These are phyloP conservation scores for Penicillium sp. DNA, from an alignment of 2,329 filamentous ascomycete genomes.

Conservation along the genomic window DNA sequence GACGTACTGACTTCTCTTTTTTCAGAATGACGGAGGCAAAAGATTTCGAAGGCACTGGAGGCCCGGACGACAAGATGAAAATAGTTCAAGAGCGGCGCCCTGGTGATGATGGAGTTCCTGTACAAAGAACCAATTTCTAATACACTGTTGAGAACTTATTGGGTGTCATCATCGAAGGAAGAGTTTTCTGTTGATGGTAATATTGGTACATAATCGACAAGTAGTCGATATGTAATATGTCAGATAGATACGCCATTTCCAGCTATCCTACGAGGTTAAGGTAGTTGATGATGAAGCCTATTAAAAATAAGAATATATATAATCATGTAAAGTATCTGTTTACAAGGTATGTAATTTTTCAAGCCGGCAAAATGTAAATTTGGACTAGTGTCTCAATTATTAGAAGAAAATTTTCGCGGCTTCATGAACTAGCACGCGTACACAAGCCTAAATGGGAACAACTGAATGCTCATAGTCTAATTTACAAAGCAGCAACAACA, in stretches of 20 bases:
- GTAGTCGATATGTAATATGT: background rate
- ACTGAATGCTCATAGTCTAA: background rate
- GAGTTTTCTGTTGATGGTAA: background rate
- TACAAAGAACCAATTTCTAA: slow-evolving; percentile 11
- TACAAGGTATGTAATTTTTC: background rate
- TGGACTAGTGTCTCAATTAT: background rate
- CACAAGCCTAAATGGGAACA: background rate
- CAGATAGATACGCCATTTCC: background rate
- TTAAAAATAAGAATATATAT: too few relatives aligned
- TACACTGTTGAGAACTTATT: too few relatives aligned
- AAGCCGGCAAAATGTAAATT: background rate
- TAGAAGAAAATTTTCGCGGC: background rate
- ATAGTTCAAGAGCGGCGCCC: slow-evolving; percentile 19
- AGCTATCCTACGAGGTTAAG: background rate
- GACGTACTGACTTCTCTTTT: background rate
- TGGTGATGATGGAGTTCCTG: slow-evolving; percentile 14
- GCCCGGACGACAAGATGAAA: slow-evolving; percentile 33
- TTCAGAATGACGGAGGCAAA: slow-evolving; percentile 31
- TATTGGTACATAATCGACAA: background rate
- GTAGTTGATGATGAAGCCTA: too few relatives aligned
- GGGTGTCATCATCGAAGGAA: background rate
- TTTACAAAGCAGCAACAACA: slow-evolving; percentile 5
- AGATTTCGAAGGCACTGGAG: slow-evolving; percentile 33
- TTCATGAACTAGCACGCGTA: background rate
- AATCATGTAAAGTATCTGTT: too few relatives aligned